These are phyloP conservation scores for Paramecium sonneborni DNA, from an alignment of 73 alveolate species.

Conservation along the genomic window DNA sequence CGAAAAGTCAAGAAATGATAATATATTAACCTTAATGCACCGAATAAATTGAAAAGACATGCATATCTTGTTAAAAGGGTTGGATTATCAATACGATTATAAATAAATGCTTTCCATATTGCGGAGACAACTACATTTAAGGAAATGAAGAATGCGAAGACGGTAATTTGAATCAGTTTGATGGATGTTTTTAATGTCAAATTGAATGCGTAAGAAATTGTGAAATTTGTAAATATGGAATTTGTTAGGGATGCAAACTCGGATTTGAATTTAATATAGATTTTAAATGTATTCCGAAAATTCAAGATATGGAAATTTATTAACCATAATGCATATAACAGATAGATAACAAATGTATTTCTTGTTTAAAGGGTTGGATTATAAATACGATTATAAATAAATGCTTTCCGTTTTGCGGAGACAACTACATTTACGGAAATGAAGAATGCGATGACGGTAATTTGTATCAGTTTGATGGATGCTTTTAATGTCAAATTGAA, in stretches of 20 bases:
- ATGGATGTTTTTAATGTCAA: not conserved
- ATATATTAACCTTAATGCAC: too few relatives aligned
- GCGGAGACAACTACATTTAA: not conserved
- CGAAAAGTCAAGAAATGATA: too few relatives aligned
- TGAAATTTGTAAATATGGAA: not conserved
- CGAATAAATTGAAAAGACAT: too few relatives aligned
- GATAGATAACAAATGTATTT: too few relatives aligned
- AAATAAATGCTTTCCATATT: too few relatives aligned
- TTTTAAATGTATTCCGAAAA: too few relatives aligned
- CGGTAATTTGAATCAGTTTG: not conserved
- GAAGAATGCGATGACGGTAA: not conserved
- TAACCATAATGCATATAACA: too few relatives aligned
- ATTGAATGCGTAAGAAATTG: not conserved
- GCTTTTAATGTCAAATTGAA: not conserved
- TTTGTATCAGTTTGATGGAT: not conserved
- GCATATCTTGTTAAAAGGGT: too few relatives aligned
- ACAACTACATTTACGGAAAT: not conserved
- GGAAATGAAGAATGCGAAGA: not conserved
- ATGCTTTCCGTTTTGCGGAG: not conserved
- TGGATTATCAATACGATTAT: too few relatives aligned
- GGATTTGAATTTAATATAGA: not conserved
- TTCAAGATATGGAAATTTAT: too few relatives aligned
- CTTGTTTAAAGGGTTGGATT: not conserved
- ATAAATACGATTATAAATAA: not conserved
- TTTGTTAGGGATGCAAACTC: not conserved